Evolutionary conservation across 192 early-diverging fungal genomes (phyloP).

Genomic region (Blastocladiella britannica): DNA sequence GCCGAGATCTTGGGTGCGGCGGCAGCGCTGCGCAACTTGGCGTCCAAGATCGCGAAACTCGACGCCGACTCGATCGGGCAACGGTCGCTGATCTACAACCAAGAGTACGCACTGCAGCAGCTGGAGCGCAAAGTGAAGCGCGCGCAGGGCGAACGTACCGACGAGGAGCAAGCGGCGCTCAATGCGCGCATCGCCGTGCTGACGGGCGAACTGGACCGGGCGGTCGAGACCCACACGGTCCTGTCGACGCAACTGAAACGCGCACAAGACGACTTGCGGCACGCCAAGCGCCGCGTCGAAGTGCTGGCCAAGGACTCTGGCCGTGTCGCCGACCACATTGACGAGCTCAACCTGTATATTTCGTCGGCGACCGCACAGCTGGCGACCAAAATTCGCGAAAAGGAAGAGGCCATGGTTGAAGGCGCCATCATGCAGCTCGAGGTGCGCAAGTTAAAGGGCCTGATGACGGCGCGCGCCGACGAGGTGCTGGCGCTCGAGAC

Average conservation of each 20-base stretch:
- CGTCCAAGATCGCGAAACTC: conserved; percentile 19
- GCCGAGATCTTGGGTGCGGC: conserved; percentile 33
- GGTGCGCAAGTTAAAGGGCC: conserved; percentile 27
- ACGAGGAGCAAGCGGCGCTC: conserved; percentile 36
- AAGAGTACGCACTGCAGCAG: conserved; percentile 40
- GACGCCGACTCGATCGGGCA: conserved; percentile 38
- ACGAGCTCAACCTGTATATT: conserved; percentile 35
- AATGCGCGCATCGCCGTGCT: conserved; percentile 23
- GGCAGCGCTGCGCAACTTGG: conserved; percentile 23
- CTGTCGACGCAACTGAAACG: conserved; percentile 33
- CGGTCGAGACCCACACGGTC: conserved; percentile 16
- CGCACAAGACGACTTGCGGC: conserved; percentile 34
- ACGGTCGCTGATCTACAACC: conserved; percentile 29
- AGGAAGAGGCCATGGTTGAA: conserved; percentile 40
- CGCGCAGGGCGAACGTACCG: conserved; percentile 34
- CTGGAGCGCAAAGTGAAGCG: conserved; percentile 34
- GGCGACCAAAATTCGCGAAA: conserved; percentile 21
- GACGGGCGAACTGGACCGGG: conserved; percentile 18
- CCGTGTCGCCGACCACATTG: conserved; percentile 19
- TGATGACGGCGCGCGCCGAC: conserved; percentile 17
- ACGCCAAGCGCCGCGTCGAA: conserved; percentile 21
- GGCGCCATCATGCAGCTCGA: conserved; percentile 35
- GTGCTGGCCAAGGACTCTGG: conserved; percentile 20
- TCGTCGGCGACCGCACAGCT: conserved; percentile 34
- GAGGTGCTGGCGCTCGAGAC: conserved; percentile 29